Conservation (phyloP, 2,329 filamentous ascomycete genomes). For the Thelonectria olida region DNA sequence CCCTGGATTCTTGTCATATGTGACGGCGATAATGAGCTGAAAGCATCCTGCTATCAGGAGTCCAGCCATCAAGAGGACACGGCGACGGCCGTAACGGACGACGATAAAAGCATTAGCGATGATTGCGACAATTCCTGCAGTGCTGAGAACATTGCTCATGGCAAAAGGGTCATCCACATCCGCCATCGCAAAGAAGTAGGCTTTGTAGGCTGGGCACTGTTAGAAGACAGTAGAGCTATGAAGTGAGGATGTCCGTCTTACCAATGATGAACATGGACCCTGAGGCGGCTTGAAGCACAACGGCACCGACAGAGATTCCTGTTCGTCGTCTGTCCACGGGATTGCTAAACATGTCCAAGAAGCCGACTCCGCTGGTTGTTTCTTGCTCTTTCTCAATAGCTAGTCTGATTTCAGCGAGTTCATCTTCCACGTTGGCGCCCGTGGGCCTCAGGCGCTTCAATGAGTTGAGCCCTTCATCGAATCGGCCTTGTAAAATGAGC, state of each 20-base stretch:
- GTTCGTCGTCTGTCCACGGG: conserved; percentile 30
- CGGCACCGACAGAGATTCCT: conserved; percentile 27
- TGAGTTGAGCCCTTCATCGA: conserved; percentile 29
- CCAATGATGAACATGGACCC: conserved; percentile 39
- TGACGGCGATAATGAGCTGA: conserved; percentile 32
- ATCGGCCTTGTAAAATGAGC: conserved; percentile 32
- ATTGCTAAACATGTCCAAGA: conserved; percentile 33
- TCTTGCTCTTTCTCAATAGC: conserved; percentile 28
- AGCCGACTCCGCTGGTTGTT: conserved; percentile 18
- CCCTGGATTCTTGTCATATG: conserved; percentile 30
- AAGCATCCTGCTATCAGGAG: conserved; percentile 27
- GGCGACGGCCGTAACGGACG: conserved; percentile 29
- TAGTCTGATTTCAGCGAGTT: conserved; percentile 25
- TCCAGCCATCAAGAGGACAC: conserved; percentile 20
- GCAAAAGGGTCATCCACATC: conserved; percentile 33
- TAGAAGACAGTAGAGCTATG: fast-evolving
- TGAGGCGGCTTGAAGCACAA: conserved; percentile 30
- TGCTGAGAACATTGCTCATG: conserved; percentile 37
- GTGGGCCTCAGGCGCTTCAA: conserved; percentile 27
- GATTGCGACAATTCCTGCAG: conserved; percentile 30
- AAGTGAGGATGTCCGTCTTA: neutral
- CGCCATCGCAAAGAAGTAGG: conserved; percentile 37
- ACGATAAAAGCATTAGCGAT: conserved; percentile 34
- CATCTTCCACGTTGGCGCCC: conserved; percentile 17
- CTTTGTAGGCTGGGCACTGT: conserved; percentile 29